Base-by-base conservation (phyloP, 2,329 filamentous ascomycete genomes). In the Colletotrichum sp. region DNA sequence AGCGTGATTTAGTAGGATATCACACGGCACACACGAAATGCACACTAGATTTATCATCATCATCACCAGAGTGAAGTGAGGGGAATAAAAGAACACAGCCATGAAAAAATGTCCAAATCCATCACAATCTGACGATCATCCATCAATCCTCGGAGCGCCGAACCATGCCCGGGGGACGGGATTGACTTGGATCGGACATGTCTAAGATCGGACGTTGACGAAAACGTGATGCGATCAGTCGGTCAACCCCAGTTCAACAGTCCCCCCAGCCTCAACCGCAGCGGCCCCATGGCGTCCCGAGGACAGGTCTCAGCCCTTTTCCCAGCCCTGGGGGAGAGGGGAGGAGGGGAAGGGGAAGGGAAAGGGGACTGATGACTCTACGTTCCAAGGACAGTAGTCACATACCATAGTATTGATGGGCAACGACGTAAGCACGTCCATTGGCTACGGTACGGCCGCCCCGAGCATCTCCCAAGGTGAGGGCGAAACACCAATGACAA, bases 381-480 rank as follows among this genome's bases (percentile, higher is more conserved):
- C 39, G 36, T 66, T 21, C 36, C 39, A 52, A 52, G 28, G 18
- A 30, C 59, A 63, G 10, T n/a, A 12, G 16, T 32, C 21, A 30
- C 55, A 59, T 26, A 59, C 21, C 55, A 28, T n/a, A 48, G 39
- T 59, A 59, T 59, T 59, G 24, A 30, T 64, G 34, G 32, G 24
- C n/a, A 39, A 64, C 32, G 32, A 34, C 55, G 36, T 66, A 55
- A 57, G 30, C 52, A 10, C 36, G 28, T 48, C 65, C 28, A 75
- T 75, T 75, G 73, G 73, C 34, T 68, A 48, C 34, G 57, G 64
- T 75, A 75, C 73, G 73, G 32, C 70, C 55, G 55, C 52, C 55
- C 63, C 61, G 34, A 66, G 64, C 64, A 52, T 66, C n/a, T 52
- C 57, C 28, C 60, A 60, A 39, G 32, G 52, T 32, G 39, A 64